Evolutionary conservation across 441 rosid genomes (phyloP).

Genomic region (Euphorbia corollata): DNA sequence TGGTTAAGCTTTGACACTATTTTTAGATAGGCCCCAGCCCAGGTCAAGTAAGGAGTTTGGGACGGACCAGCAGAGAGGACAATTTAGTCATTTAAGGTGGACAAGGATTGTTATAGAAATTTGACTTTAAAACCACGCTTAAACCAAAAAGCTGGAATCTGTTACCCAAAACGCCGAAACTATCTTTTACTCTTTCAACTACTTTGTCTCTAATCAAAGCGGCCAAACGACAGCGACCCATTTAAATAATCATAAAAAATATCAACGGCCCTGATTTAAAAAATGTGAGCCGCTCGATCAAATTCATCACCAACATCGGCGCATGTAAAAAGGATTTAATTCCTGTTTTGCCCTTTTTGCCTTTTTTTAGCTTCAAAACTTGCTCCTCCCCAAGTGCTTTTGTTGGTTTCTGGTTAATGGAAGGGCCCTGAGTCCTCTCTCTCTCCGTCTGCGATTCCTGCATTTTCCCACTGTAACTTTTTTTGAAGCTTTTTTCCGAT

Average conservation of each 20-base stretch:
- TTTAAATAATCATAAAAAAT: background rate
- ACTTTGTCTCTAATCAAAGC: slow-evolving; percentile 8
- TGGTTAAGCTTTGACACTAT: too few relatives aligned
- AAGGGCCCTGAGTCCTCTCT: slow-evolving; percentile 43
- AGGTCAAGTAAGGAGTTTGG: too few relatives aligned
- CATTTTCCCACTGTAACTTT: slow-evolving; percentile 19
- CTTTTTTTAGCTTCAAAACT: background rate
- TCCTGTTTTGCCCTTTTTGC: slow-evolving; percentile 38
- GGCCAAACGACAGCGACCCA: slow-evolving; percentile 1
- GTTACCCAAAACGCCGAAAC: slow-evolving; percentile 7
- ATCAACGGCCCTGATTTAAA: slow-evolving; percentile 27
- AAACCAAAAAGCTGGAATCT: slow-evolving; percentile 11
- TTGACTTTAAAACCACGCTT: slow-evolving; percentile 2
- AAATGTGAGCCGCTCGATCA: slow-evolving; percentile 35
- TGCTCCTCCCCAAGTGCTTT: slow-evolving; percentile 26
- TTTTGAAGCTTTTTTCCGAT: slow-evolving; percentile 12
- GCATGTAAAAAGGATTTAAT: slow-evolving; percentile 19
- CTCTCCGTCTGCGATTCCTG: slow-evolving; percentile 23
- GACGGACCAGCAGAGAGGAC: background rate
- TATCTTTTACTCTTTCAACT: slow-evolving; percentile 15
- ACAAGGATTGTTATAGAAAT: background rate
- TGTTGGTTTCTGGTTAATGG: slow-evolving; percentile 60
- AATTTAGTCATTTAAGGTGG: background rate
- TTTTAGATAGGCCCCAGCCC: too few relatives aligned
- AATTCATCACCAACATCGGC: slow-evolving; percentile 17